Evolutionary conservation across 2,329 filamentous ascomycete species (phyloP).

Genomic region (Fusarium multiceps): DNA sequence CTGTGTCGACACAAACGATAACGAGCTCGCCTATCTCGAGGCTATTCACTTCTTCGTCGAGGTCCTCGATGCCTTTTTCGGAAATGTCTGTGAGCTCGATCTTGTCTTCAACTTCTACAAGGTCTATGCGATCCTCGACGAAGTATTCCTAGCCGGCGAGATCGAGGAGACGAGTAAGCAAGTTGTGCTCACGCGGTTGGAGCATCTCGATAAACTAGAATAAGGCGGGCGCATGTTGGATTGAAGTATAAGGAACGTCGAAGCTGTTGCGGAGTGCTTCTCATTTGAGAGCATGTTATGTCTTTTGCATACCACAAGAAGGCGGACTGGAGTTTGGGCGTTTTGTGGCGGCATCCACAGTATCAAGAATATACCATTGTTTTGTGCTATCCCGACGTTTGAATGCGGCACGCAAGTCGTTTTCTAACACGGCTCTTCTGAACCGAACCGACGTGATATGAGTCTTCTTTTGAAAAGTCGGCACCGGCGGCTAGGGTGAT

Average conservation of each 20-base stretch:
- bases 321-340: slow-evolving; percentile 37
- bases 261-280: background rate
- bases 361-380: slow-evolving; percentile 34
- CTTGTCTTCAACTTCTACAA: slow-evolving; percentile 85
- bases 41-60: slow-evolving; percentile 99
- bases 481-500: background rate
- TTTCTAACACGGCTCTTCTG: background rate
- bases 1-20: slow-evolving; percentile 98
- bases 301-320: slow-evolving; percentile 28
- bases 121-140: slow-evolving; percentile 97
- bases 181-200: slow-evolving; percentile 91
- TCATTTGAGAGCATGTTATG: slow-evolving; percentile 1
- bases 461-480: background rate
- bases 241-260: background rate
- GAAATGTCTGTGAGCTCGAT: slow-evolving; percentile 98
- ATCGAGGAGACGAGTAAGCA: slow-evolving; percentile 99
- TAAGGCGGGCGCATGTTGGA: slow-evolving; percentile 54
- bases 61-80: slow-evolving; percentile 97
- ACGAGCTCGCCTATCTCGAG: slow-evolving; percentile 95
- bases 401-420: background rate
- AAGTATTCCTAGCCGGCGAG: slow-evolving; percentile 97
- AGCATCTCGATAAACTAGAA: slow-evolving; percentile 96
- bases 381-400: background rate
- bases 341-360: slow-evolving; percentile 26
- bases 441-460: background rate